Percentiles rank a stretch among this genome's conserved stretches.
Evolutionary conservation across 495 filamentous ascomycete species (phyloP).

Genomic region (Neurospora tetrasperma): DNA sequence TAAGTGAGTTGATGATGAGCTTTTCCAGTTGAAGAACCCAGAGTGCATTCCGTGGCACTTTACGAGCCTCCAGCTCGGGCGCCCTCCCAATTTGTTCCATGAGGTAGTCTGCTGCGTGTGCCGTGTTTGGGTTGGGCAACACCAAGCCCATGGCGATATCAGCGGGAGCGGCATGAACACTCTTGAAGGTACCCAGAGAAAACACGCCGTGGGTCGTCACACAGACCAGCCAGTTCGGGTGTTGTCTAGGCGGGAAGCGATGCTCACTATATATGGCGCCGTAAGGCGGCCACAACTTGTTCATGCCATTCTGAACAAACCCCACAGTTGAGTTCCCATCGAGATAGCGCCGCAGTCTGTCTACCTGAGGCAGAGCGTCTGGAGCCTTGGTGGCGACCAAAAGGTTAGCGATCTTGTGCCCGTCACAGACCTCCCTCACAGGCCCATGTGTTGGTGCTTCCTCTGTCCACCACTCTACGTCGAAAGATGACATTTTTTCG

Average conservation of each 20-base stretch:
- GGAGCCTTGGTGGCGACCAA: slow-evolving; percentile 63
- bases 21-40: slow-evolving; percentile 44
- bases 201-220: slow-evolving; percentile 67
- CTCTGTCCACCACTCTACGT: slow-evolving; percentile 41
- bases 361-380: slow-evolving; percentile 49
- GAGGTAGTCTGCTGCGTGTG: slow-evolving; percentile 9
- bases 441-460: slow-evolving; percentile 14
- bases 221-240: slow-evolving; percentile 54
- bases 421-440: slow-evolving; percentile 16
- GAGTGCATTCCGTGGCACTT: slow-evolving; percentile 38
- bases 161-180: slow-evolving; percentile 57
- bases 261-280: slow-evolving; percentile 19
- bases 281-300: slow-evolving; percentile 53
- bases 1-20: slow-evolving; percentile 65
- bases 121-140: slow-evolving; percentile 2
- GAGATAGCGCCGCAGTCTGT: slow-evolving; percentile 51
- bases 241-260: slow-evolving; percentile 29
- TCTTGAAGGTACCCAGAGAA: slow-evolving; percentile 44
- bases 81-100: slow-evolving; percentile 16
- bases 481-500: slow-evolving; percentile 35
- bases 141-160: slow-evolving; percentile 26
- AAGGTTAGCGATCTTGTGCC: slow-evolving; percentile 53
- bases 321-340: slow-evolving; percentile 52
- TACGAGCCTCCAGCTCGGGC: slow-evolving; percentile 31
- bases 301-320: slow-evolving; percentile 82